phyloP scores from a whole-genome alignment of 306 rosid species.

The Dalbergia oliveri region DNA sequence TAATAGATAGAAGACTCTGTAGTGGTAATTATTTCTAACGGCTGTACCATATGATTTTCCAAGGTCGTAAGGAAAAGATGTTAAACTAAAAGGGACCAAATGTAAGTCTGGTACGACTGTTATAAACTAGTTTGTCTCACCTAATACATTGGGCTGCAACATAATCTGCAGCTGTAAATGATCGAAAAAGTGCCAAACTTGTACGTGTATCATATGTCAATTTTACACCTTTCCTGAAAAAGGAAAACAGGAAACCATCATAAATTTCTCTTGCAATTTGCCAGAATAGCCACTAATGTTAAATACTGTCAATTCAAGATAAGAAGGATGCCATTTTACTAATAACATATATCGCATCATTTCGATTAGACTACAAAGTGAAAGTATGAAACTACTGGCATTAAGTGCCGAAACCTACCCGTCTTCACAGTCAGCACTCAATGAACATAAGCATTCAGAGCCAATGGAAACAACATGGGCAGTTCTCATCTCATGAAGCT shows the following conservation, averaged over 20 bases:
- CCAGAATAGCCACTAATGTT: conserved; percentile 23
- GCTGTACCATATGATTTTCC: conserved; percentile 1
- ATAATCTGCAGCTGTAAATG: conserved; percentile 88
- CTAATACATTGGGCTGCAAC: conserved; percentile 88
- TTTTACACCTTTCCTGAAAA: conserved; percentile 63
- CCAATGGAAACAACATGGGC: conserved; percentile 93
- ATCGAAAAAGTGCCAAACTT: conserved; percentile 76
- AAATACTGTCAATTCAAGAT: conserved; percentile 28
- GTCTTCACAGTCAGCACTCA: conserved; percentile 75
- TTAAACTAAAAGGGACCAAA: conserved; percentile 14
- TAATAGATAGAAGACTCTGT: conserved; percentile 10
- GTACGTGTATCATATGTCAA: conserved; percentile 84
- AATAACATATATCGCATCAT: not conserved
- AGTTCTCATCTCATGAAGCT: conserved; percentile 79
- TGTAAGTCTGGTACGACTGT: conserved; percentile 23
- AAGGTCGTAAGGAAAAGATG: too few species aligned
- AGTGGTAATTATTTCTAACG: not conserved
- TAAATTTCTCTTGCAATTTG: not conserved
- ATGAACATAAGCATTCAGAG: conserved; percentile 66
- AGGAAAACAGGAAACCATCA: conserved; percentile 26
- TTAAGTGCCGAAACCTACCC: conserved; percentile 68
- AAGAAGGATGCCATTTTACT: conserved; percentile 17
- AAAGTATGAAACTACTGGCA: conserved; percentile 15
- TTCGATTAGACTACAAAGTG: conserved; percentile 32
- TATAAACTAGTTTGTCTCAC: conserved; percentile 52